Percentiles rank a stretch among this genome's conserved stretches.
Evolutionary conservation across 176 grass and related monocot species (phyloP).

Genomic region (Oryza rufipogon): DNA sequence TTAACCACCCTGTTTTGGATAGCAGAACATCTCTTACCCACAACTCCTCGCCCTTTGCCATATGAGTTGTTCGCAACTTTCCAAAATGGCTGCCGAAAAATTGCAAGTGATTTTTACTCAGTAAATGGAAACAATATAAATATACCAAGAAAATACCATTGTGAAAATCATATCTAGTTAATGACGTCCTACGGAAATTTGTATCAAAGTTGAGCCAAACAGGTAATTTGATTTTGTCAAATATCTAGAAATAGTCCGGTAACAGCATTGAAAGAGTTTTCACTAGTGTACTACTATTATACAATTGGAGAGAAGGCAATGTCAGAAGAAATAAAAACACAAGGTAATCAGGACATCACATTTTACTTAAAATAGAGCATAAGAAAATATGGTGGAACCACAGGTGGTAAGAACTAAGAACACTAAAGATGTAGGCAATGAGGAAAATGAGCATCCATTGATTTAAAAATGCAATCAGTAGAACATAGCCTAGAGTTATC

Average conservation of each 20-base stretch:
- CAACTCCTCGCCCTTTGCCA: conserved; percentile 91
- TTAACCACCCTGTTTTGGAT: background rate
- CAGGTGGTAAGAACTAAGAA: background rate
- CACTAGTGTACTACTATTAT: background rate
- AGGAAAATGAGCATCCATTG: conserved; percentile 1
- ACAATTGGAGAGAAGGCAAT: background rate
- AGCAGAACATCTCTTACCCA: conserved; percentile 65
- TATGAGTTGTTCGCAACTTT: conserved; percentile 94
- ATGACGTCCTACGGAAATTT: background rate
- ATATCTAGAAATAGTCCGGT: background rate
- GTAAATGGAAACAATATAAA: background rate
- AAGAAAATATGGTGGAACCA: background rate
- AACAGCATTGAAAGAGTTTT: background rate
- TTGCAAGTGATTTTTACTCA: background rate
- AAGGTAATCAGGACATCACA: background rate
- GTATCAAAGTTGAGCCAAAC: conserved; percentile 15
- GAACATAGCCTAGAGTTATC: background rate
- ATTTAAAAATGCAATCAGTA: background rate
- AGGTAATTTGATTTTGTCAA: background rate
- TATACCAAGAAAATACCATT: background rate
- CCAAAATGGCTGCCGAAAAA: conserved; percentile 83
- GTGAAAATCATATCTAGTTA: conserved; percentile 15
- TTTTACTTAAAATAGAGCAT: conserved; percentile 12
- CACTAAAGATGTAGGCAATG: background rate
- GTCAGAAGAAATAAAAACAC: background rate